Evolutionary conservation across 1,284 basidiomycete species (phyloP), one percentile per base, ranked within the genome.

Genomic region (Taiwanofungus camphoratus): DNA sequence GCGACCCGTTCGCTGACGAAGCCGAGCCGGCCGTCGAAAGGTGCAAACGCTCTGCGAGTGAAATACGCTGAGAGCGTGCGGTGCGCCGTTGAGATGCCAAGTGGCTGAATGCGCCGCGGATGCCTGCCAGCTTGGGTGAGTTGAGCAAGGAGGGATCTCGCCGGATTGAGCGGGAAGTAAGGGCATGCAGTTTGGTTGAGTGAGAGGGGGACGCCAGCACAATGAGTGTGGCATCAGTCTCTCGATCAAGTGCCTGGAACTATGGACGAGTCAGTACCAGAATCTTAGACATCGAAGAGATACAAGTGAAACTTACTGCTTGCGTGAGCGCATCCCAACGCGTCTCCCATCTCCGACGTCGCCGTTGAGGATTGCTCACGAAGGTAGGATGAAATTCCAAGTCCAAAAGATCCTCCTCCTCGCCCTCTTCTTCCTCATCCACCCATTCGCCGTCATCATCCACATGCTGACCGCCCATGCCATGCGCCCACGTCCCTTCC

Each of bases 241-340:
- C 82, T 37, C 83, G 71, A 62, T 89, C 86, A 16, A 89, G 65
- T 23, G 73, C 72, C 63, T 85, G 82, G 72, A 89, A 82, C 85
- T 88, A 54, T 30, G 39, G 29, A 49, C 38, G 50, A 20, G 56
- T 50, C 43, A 45, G 46, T 23, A 44, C 32, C 45, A 31, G 22
- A 36, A 33, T 35, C 45, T 46, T 39, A 35, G 16, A 36, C 21
- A 3, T 36, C 24, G 33, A n/a, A n/a, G n/a, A 13, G 3, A 34
- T 33, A 36, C 21, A 41, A 31, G 26, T 12, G n/a, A n/a, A 8
- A 66, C 70, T 60, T 50, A 87, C 86, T 45, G 82, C 79, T 58
- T 84, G 81, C 21, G 77, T 69, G 22, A 89, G 63, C 9, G 74
- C 72, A 46, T 86, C 82, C 85, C 85, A 87, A 15, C 78, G 76